Percentiles rank a stretch among this genome's conserved stretches.
These are phyloP conservation scores for Suhomyces anneliseae DNA, from an alignment of 1,139 yeast genomes.

Conservation along the genomic window DNA sequence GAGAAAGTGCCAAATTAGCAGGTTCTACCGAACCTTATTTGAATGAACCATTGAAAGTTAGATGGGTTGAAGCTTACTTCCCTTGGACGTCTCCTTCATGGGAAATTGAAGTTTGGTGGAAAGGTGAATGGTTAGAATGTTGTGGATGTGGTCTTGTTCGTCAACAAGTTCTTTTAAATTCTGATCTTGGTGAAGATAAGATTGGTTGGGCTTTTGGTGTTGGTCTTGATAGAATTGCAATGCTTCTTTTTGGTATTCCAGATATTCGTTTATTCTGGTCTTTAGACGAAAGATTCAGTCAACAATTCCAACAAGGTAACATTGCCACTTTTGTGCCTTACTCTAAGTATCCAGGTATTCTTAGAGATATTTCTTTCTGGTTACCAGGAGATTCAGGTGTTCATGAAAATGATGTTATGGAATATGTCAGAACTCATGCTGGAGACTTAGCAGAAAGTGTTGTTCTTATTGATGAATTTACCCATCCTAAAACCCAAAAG, in stretches of 20 bases:
- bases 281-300: conserved; percentile 68
- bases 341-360: conserved; percentile 86
- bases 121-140: conserved; percentile 96
- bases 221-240: conserved; percentile 93
- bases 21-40: conserved; percentile 64
- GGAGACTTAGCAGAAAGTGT: conserved; percentile 92
- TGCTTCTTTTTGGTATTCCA: conserved; percentile 92
- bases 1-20: conserved; percentile 62
- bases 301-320: conserved; percentile 65
- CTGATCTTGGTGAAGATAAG: conserved; percentile 66
- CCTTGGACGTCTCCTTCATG: conserved; percentile 99
- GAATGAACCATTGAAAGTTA: conserved; percentile 74
- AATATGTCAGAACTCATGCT: conserved; percentile 78
- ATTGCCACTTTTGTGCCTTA: conserved; percentile 82
- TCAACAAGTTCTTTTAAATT: conserved; percentile 70
- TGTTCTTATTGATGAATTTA: conserved; percentile 73
- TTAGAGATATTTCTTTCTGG: conserved; percentile 93
- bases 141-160: conserved; percentile 95
- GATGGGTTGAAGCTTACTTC: conserved; percentile 96
- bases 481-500: conserved; percentile 77
- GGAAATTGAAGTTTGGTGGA: conserved; percentile 99
- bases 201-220: conserved; percentile 97
- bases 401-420: conserved; percentile 93
- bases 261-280: conserved; percentile 96
- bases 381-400: conserved; percentile 49